Evolutionary conservation across 306 rosid species (phyloP).

Genomic region (Alnus glutinosa): DNA sequence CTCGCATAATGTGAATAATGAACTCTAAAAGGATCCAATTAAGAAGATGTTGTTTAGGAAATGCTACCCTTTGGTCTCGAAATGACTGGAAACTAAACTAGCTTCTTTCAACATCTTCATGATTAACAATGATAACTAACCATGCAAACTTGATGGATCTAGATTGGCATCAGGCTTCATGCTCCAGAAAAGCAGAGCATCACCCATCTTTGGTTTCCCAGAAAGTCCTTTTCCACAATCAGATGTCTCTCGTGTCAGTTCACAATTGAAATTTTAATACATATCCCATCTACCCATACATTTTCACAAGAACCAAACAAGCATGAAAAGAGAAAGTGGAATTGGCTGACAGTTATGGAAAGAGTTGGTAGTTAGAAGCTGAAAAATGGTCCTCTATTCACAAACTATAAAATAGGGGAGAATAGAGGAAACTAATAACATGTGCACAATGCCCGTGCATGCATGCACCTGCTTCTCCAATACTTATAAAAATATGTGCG

Average conservation of each 20-base stretch:
- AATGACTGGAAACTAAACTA: not conserved
- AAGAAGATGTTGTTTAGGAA: not conserved
- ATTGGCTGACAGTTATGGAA: too few relatives aligned
- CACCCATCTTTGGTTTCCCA: conserved; percentile 90
- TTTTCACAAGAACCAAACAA: too few relatives aligned
- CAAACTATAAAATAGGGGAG: too few relatives aligned
- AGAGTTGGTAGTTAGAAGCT: too few relatives aligned
- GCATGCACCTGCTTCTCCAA: too few relatives aligned
- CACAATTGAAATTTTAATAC: too few relatives aligned
- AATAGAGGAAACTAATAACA: too few relatives aligned
- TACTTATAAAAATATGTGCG: too few relatives aligned
- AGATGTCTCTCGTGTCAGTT: conserved; percentile 26
- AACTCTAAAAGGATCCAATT: not conserved
- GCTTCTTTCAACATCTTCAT: conserved; percentile 12
- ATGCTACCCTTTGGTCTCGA: not conserved
- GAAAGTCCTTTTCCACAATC: conserved; percentile 97
- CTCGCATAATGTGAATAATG: not conserved
- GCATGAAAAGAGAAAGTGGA: too few relatives aligned
- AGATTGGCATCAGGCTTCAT: conserved; percentile 90
- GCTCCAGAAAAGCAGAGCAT: conserved; percentile 99
- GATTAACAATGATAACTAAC: conserved; percentile 41
- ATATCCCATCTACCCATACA: too few relatives aligned
- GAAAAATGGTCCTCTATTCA: too few relatives aligned
- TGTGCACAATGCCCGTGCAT: too few relatives aligned
- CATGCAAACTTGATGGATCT: conserved; percentile 97